A percentile compares a stretch with the other conserved stretches of the same genome.
phyloP scores from a whole-genome alignment of 495 filamentous ascomycete genomes.

The Tuber indicum region DNA sequence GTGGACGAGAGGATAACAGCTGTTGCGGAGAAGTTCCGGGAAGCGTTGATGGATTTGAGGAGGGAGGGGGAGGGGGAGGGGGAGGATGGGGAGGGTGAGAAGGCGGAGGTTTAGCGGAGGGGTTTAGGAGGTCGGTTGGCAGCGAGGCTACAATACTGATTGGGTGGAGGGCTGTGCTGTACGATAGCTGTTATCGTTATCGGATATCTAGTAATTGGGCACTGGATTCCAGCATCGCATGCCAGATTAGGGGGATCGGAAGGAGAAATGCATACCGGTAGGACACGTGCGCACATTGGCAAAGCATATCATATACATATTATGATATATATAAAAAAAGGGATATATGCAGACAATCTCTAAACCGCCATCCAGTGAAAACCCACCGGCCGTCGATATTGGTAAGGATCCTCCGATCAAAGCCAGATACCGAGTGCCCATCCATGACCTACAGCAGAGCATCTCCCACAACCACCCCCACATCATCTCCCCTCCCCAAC shows the following conservation, averaged over 20 bases:
- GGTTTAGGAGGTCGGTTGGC: background rate
- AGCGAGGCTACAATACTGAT: background rate
- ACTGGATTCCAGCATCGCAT: background rate
- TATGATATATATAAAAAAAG: background rate
- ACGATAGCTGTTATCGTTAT: background rate
- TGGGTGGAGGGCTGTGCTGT: background rate
- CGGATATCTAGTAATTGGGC: background rate
- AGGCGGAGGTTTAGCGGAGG: slow-evolving; percentile 4
- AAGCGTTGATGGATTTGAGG: slow-evolving; percentile 29
- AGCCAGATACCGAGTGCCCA: background rate
- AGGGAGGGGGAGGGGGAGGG: slow-evolving; percentile 14
- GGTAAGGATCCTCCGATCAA: background rate
- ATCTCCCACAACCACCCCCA: background rate
- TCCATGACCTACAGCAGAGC: background rate
- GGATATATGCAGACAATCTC: background rate
- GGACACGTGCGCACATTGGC: background rate
- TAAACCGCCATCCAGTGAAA: background rate
- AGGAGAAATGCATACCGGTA: background rate
- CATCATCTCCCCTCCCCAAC: background rate
- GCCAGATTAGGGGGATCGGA: background rate
- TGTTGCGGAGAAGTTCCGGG: slow-evolving; percentile 31
- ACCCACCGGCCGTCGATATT: background rate
- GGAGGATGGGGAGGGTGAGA: slow-evolving; percentile 1
- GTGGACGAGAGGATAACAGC: slow-evolving; percentile 25
- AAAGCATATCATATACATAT: background rate